Conservation (phyloP, 2,329 filamentous ascomycete species). For the Claviceps humidiphila region DNA sequence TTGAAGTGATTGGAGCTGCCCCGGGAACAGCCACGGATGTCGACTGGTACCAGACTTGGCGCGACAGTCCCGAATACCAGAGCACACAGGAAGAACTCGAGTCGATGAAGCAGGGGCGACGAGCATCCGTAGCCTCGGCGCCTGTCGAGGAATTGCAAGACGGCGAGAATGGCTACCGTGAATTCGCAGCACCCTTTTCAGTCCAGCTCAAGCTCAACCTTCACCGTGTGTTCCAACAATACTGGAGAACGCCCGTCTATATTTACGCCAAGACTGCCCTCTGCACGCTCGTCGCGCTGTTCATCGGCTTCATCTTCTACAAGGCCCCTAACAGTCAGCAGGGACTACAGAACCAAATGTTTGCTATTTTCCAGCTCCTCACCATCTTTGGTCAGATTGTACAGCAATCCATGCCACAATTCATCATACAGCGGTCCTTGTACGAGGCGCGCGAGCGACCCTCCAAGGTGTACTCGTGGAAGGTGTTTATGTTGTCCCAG, state of each 20-base stretch:
- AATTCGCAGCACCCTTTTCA: conserved; percentile 68
- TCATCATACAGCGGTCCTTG: conserved; percentile 66
- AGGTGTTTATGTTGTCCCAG: conserved; percentile 71
- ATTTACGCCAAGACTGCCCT: conserved; percentile 72
- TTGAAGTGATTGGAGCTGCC: conserved; percentile 47
- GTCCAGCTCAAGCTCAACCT: conserved; percentile 55
- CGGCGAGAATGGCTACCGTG: conserved; percentile 39
- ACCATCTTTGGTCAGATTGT: conserved; percentile 71
- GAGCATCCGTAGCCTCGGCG: conserved; percentile 12
- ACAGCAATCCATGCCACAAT: conserved; percentile 76
- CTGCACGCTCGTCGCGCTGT: conserved; percentile 52
- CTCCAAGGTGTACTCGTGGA: conserved; percentile 75
- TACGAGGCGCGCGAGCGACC: conserved; percentile 80
- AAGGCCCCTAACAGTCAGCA: conserved; percentile 57
- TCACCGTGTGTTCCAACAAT: conserved; percentile 72
- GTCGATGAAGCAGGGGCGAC: conserved; percentile 38
- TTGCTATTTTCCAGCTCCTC: conserved; percentile 70
- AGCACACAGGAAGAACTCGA: conserved; percentile 44
- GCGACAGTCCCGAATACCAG: conserved; percentile 40
- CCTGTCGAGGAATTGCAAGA: background rate
- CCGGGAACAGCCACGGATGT: conserved; percentile 50
- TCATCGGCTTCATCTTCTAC: conserved; percentile 75
- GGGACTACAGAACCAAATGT: conserved; percentile 77
- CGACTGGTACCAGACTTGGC: conserved; percentile 53
- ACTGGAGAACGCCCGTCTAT: conserved; percentile 82